Conservation (phyloP, 202 grass and related monocot species). For the Zizania palustris region DNA sequence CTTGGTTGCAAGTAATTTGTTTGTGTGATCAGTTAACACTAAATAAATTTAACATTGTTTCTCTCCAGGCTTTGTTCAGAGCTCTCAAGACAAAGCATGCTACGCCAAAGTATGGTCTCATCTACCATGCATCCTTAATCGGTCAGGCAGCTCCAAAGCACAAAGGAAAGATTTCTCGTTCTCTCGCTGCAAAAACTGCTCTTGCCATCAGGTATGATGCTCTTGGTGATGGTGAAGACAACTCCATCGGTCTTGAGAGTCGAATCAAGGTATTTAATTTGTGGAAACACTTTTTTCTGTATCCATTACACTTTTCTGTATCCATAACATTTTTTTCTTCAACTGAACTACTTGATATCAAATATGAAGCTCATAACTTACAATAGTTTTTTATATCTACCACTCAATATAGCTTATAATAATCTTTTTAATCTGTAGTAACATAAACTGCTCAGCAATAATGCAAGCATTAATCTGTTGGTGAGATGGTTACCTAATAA, state of each 20-base stretch:
- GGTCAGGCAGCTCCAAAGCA: slow-evolving; percentile 80
- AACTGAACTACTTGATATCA: too few species aligned
- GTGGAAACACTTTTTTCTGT: slow-evolving; percentile 18
- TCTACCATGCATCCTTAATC: slow-evolving; percentile 87
- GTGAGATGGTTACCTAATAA: not conserved
- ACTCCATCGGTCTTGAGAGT: slow-evolving; percentile 69
- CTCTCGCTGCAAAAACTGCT: slow-evolving; percentile 75
- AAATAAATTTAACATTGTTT: slow-evolving; percentile 28
- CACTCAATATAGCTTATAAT: too few species aligned
- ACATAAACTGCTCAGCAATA: not conserved
- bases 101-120: slow-evolving; percentile 92
- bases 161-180: slow-evolving; percentile 83
- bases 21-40: slow-evolving; percentile 6
- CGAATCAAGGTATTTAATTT: slow-evolving; percentile 63
- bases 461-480: not conserved
- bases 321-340: not conserved
- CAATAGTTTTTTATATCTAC: too few species aligned
- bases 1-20: not conserved
- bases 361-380: too few species aligned
- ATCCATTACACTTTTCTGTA: not conserved
- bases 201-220: slow-evolving; percentile 87
- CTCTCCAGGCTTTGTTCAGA: slow-evolving; percentile 82
- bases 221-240: slow-evolving; percentile 73
- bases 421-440: not conserved
- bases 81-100: slow-evolving; percentile 89